Conservation (phyloP, 441 rosid species). For the Populus trichocarpa region DNA sequence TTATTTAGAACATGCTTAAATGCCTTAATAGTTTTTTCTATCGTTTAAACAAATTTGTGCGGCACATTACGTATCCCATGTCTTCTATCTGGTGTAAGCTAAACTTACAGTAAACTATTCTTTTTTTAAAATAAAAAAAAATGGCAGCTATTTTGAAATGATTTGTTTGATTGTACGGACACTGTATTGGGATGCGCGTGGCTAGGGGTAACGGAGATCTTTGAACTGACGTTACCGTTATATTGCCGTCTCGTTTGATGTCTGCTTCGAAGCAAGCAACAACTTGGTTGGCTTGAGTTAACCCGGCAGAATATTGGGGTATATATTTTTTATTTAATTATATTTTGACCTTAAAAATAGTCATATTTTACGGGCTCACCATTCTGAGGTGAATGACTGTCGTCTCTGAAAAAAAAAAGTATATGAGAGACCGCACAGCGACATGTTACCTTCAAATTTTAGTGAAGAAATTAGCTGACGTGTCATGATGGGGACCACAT, state of each 20-base stretch:
- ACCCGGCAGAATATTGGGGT: constrained; percentile 50
- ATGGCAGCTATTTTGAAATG: not conserved
- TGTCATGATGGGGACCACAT: not conserved
- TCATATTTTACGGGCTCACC: constrained; percentile 15
- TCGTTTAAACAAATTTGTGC: too few species aligned
- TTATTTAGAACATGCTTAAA: too few species aligned
- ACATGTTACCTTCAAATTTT: not conserved
- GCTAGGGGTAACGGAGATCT: constrained; percentile 28
- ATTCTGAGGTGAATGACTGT: not conserved
- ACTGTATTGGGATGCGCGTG: constrained; percentile 32
- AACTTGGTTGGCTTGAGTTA: constrained; percentile 56
- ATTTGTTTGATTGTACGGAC: constrained; percentile 13
- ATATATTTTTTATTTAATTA: not conserved
- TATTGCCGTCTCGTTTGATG: constrained; percentile 51
- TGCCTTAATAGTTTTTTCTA: too few species aligned
- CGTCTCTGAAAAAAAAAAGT: not conserved
- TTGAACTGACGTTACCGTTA: constrained; percentile 37
- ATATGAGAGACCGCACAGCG: not conserved
- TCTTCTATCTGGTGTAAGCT: too few species aligned
- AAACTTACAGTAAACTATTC: too few species aligned
- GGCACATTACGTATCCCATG: too few species aligned
- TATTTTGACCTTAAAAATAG: not conserved
- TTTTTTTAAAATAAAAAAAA: too few species aligned
- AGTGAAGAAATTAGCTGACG: not conserved
- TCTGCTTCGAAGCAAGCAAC: constrained; percentile 75